Percentiles rank a stretch among this genome's conserved stretches.
Evolutionary conservation across 2,329 filamentous ascomycete species (phyloP).

Genomic region (Monosporascus sp.): DNA sequence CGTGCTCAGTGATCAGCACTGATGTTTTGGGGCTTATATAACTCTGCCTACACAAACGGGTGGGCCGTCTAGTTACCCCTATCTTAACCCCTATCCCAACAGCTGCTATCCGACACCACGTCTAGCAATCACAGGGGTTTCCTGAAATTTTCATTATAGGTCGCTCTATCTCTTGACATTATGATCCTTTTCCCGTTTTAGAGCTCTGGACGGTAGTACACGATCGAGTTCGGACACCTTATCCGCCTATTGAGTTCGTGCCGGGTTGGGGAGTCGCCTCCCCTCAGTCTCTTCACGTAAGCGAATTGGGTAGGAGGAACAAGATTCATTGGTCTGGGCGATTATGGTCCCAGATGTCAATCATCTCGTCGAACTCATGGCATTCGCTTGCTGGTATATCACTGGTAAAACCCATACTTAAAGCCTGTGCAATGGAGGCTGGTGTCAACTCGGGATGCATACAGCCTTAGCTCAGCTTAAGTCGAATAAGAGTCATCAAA

Average conservation of each 20-base stretch:
- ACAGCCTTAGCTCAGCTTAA: too few relatives aligned
- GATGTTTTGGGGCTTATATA: too few relatives aligned
- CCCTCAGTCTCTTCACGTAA: neutral
- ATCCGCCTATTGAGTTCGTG: neutral
- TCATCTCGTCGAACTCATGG: neutral
- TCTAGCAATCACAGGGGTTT: too few relatives aligned
- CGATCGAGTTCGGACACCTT: neutral
- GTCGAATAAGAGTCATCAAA: too few relatives aligned
- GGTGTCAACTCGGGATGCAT: neutral
- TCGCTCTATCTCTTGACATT: too few relatives aligned
- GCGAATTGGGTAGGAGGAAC: neutral
- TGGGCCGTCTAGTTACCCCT: too few relatives aligned
- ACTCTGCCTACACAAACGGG: too few relatives aligned
- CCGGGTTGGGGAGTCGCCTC: neutral
- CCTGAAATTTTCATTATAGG: too few relatives aligned
- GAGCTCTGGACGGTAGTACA: neutral
- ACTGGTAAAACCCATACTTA: neutral
- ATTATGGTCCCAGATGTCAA: neutral
- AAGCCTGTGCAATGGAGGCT: neutral
- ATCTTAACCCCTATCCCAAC: too few relatives aligned
- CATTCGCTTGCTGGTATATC: neutral
- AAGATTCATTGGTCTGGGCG: neutral
- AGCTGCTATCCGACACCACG: too few relatives aligned
- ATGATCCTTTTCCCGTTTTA: neutral
- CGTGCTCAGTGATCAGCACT: too few relatives aligned